These are phyloP conservation scores for Meyerozyma smithsonii DNA, from an alignment of 1,139 yeast species.

Conservation along the genomic window DNA sequence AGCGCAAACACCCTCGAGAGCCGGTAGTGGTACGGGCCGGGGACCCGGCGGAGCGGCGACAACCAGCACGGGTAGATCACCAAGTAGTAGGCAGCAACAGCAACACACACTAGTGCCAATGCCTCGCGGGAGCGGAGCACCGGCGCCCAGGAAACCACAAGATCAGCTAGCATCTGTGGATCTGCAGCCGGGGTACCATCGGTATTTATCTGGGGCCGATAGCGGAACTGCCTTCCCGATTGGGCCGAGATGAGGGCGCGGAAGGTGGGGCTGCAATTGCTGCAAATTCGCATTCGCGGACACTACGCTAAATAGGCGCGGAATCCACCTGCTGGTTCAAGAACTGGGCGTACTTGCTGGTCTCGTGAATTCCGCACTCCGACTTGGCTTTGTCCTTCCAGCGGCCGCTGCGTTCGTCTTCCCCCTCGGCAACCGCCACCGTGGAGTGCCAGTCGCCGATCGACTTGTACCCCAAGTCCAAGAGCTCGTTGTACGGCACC, in stretches of 20 bases:
- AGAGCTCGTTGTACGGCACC: slow-evolving; percentile 81
- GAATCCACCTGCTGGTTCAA: slow-evolving; percentile 17
- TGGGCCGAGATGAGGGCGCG: too few relatives aligned
- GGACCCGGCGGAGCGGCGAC: slow-evolving; percentile 49
- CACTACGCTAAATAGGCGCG: not conserved
- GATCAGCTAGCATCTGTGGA: not conserved
- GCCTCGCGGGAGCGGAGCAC: not conserved
- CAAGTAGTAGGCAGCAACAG: slow-evolving; percentile 19
- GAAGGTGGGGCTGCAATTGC: not conserved
- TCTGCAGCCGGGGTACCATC: too few relatives aligned
- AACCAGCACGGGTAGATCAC: slow-evolving; percentile 41
- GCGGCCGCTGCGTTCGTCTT: slow-evolving; percentile 92
- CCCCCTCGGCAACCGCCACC: slow-evolving; percentile 82
- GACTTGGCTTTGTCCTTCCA: slow-evolving; percentile 94
- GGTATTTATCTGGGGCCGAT: not conserved
- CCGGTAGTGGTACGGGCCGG: slow-evolving; percentile 59
- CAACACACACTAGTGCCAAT: not conserved
- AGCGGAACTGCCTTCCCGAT: not conserved
- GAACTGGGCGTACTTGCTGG: slow-evolving; percentile 65
- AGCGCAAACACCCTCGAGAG: slow-evolving; percentile 44
- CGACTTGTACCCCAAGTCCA: slow-evolving; percentile 85
- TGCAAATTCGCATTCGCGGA: not conserved
- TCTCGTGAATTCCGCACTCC: slow-evolving; percentile 92
- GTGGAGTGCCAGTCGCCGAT: slow-evolving; percentile 97
- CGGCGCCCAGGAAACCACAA: not conserved